phyloP scores from a whole-genome alignment of 2,329 filamentous ascomycete species.

The Proliferodiscus dingleyae region DNA sequence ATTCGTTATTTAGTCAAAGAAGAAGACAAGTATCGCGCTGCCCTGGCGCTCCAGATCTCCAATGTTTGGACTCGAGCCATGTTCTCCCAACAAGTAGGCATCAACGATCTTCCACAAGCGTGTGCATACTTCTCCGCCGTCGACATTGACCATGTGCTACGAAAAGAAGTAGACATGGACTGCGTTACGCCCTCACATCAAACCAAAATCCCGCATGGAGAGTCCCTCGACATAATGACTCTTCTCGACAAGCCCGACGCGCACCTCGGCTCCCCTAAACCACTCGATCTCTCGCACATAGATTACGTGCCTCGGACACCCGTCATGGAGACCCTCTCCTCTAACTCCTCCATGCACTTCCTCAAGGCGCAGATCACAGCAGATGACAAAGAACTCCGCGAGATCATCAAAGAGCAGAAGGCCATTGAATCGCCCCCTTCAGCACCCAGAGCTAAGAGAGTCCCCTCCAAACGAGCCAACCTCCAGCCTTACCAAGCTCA shows the following conservation, averaged over 20 bases:
- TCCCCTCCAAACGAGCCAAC: constrained; percentile 8
- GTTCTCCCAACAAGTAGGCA: constrained; percentile 95
- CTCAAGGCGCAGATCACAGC: constrained; percentile 79
- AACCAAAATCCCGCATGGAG: constrained; percentile 72
- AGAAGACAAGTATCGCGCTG: constrained; percentile 79
- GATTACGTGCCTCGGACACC: constrained; percentile 66
- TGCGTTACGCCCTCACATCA: constrained; percentile 88
- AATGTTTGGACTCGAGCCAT: constrained; percentile 97
- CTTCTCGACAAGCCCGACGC: constrained; percentile 68
- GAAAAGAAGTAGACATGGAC: constrained; percentile 98
- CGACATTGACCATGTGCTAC: constrained; percentile 90
- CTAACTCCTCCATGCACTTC: constrained; percentile 49
- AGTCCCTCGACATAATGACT: constrained; percentile 77
- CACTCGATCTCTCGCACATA: constrained; percentile 57
- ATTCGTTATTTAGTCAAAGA: constrained; percentile 88
- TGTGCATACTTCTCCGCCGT: constrained; percentile 96
- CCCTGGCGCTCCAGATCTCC: constrained; percentile 87
- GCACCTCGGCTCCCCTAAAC: constrained; percentile 57
- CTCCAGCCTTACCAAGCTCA: constrained; percentile 24
- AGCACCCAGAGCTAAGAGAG: constrained; percentile 2
- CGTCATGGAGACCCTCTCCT: constrained; percentile 70
- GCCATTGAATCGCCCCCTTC: background rate
- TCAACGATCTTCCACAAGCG: constrained; percentile 86
- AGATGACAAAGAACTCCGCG: constrained; percentile 66
- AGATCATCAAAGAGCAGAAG: constrained; percentile 58